Conservation (phyloP, 1,284 basidiomycete genomes). For the Malassezia sp. region DNA sequence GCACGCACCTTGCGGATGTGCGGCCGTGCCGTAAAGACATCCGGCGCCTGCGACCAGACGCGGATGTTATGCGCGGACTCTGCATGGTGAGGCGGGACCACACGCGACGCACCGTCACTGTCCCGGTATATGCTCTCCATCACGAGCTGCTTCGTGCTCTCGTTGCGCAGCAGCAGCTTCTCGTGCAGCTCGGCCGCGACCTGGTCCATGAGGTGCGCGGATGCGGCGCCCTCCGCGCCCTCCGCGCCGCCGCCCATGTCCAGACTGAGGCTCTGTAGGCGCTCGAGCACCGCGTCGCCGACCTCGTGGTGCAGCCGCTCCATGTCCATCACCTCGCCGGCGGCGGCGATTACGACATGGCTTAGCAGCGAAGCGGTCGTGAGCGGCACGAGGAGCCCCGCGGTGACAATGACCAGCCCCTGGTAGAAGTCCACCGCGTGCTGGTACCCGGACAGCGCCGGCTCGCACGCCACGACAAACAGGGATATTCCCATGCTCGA, state of each 20-base stretch:
- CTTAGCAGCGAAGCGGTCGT: conserved; percentile 89
- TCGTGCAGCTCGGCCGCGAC: conserved; percentile 88
- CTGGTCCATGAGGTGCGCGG: conserved; percentile 61
- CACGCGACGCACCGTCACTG: conserved; percentile 22
- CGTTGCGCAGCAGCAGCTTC: conserved; percentile 76
- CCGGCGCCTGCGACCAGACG: conserved; percentile 66
- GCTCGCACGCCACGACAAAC: conserved; percentile 77
- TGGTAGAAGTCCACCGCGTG: conserved; percentile 76
- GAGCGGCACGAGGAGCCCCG: conserved; percentile 83
- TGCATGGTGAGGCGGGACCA: conserved; percentile 51
- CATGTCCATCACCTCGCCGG: conserved; percentile 93
- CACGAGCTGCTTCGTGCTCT: conserved; percentile 88
- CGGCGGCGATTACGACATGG: conserved; percentile 94
- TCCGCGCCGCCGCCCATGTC: conserved; percentile 57
- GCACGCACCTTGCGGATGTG: conserved; percentile 51
- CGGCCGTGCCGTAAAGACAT: conserved; percentile 64
- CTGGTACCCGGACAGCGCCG: conserved; percentile 67
- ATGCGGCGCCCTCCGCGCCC: neutral
- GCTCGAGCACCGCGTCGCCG: conserved; percentile 78
- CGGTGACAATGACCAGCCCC: conserved; percentile 39
- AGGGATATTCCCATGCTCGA: conserved; percentile 59
- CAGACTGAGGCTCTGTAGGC: conserved; percentile 64
- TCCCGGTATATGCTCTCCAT: conserved; percentile 75
- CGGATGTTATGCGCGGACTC: conserved; percentile 81
- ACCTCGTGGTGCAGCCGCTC: conserved; percentile 88